Evolutionary conservation across 805 yeast species (phyloP), one percentile per base, ranked within the genome.

Genomic region (Candida verbasci): DNA sequence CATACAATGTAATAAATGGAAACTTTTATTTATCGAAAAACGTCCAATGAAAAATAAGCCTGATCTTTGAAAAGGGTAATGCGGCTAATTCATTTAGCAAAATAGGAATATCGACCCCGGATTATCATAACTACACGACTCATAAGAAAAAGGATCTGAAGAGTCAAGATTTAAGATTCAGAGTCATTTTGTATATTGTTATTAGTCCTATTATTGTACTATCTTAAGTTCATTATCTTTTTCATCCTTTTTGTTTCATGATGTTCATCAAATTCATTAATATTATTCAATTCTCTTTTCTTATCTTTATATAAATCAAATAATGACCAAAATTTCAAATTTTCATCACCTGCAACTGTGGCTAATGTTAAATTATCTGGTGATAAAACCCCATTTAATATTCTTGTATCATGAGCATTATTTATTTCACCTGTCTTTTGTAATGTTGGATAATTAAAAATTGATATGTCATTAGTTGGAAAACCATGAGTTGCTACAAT

Each of bases 331-430:
- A 93, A 93, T 62, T 93, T 91, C 53, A 93, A 72, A 61, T 88
- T 91, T 57, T 93, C 98, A 60, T 93, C 97, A 9, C 95, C 94
- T 2, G 97, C 94, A 31, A 89, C 88, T 0, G 98, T 93, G 1
- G 96, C 97, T 38, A 93, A 63, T 0, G 94, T 86, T 35, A 86
- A 76, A 11, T 84, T 86, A 60, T 93, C 97, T 3, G 97, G 97
- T 17, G 96, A 84, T 35, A 93, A 56, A 31, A 87, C 80, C 18
- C 96, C 83, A 43, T 77, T 77, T 36, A 93, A 70, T 17, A 93
- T 87, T 47, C 97, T 72, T 11, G 93, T 78, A 45, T 87, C 96
- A 55, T 93, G 98, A 1, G 97, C 96, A 26, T 80, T 78, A 18
- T 65, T 61, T 35, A 93, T 85, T 47, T 86, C 94, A 5, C 95